phyloP scores from a whole-genome alignment of 345 rosid species.

The Lagerstroemia speciosa region DNA sequence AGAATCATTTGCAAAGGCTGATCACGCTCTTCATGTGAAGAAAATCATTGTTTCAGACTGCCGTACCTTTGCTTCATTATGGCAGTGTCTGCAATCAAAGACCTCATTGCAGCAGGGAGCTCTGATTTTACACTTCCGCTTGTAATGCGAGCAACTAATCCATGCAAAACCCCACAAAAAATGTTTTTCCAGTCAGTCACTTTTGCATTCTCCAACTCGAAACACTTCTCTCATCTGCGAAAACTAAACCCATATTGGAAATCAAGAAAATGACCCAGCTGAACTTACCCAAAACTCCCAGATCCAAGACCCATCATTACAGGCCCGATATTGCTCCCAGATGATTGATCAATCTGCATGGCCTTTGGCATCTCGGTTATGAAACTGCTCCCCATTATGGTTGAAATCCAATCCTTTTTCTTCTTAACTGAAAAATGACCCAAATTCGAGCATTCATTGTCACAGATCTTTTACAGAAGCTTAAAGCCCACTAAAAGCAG shows the following conservation, averaged over 20 bases:
- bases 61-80: slow-evolving; percentile 71
- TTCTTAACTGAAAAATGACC: background rate
- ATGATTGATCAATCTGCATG: background rate
- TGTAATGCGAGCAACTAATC: slow-evolving; percentile 69
- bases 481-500: background rate
- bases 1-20: background rate
- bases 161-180: background rate
- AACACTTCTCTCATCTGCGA: background rate
- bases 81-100: slow-evolving; percentile 87
- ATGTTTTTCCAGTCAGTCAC: background rate
- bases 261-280: background rate
- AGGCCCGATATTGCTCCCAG: background rate
- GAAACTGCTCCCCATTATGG: background rate
- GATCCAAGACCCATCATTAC: slow-evolving; percentile 33
- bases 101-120: slow-evolving; percentile 83
- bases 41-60: background rate
- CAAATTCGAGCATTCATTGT: background rate
- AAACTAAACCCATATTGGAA: background rate
- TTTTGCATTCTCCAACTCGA: background rate
- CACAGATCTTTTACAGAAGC: background rate
- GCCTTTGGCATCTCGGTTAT: background rate
- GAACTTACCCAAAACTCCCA: slow-evolving; percentile 59
- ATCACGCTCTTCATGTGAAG: background rate
- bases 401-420: slow-evolving; percentile 7
- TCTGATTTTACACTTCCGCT: slow-evolving; percentile 72